A percentile compares a stretch with the other conserved stretches of the same genome.
Evolutionary conservation across 2,329 filamentous ascomycete species (phyloP).

Genomic region (Stachybotrys echinatus): DNA sequence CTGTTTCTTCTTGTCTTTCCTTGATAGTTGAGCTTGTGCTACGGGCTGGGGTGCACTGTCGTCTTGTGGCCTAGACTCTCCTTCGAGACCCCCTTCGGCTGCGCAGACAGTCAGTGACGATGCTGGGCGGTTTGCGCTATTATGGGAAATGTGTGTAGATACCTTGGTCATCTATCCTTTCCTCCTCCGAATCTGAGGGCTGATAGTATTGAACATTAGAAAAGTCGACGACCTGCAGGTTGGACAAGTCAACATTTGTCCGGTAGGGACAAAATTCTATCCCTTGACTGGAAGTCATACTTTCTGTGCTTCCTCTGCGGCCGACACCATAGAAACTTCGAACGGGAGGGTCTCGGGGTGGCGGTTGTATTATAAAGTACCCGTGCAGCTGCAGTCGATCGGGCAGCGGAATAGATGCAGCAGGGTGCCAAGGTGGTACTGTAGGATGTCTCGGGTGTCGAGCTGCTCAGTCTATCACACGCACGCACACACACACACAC

Average conservation of each 20-base stretch:
- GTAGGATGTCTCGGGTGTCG: slow-evolving; percentile 15
- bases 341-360: slow-evolving; percentile 19
- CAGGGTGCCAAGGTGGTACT: slow-evolving; percentile 16
- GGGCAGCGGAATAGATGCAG: slow-evolving; percentile 27
- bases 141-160: slow-evolving; percentile 3
- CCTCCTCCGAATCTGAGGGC: slow-evolving; percentile 33
- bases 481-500: background rate
- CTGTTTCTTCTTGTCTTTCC: slow-evolving; percentile 7
- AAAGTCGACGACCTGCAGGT: slow-evolving; percentile 37
- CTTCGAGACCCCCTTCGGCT: slow-evolving; percentile 6
- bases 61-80: slow-evolving; percentile 2
- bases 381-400: slow-evolving; percentile 24
- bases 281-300: slow-evolving; percentile 34
- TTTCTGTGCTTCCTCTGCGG: slow-evolving; percentile 24
- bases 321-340: slow-evolving; percentile 17
- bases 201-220: slow-evolving; percentile 36
- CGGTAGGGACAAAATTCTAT: slow-evolving; percentile 33
- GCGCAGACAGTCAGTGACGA: background rate
- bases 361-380: slow-evolving; percentile 25
- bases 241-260: slow-evolving; percentile 29
- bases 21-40: background rate
- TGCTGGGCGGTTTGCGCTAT: background rate
- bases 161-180: slow-evolving; percentile 19
- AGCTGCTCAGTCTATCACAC: slow-evolving; percentile 5
- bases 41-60: background rate